Conservation (phyloP, 2,329 filamentous ascomycete genomes). For the Aspergillus pseudoviridinutans region DNA sequence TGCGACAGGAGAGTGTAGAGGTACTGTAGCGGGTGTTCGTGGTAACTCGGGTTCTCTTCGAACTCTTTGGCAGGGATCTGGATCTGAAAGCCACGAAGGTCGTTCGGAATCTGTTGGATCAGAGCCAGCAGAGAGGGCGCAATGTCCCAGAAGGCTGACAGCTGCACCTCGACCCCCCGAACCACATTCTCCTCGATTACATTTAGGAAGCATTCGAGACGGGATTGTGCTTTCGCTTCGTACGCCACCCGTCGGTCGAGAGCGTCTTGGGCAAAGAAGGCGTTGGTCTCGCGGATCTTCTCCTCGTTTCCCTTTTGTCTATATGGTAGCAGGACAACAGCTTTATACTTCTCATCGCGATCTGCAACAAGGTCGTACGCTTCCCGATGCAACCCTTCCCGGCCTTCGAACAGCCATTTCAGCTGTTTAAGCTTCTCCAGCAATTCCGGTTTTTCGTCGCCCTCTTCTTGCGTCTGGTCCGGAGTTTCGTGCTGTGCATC, state of each 20-base stretch:
- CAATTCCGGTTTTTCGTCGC: slow-evolving; percentile 89
- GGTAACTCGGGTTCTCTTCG: slow-evolving; percentile 80
- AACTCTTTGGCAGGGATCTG: slow-evolving; percentile 76
- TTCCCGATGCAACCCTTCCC: slow-evolving; percentile 81
- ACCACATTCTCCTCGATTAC: slow-evolving; percentile 81
- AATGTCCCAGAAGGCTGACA: slow-evolving; percentile 97
- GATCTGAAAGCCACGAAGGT: slow-evolving; percentile 59
- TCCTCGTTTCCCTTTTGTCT: slow-evolving; percentile 67
- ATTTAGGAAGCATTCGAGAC: slow-evolving; percentile 71
- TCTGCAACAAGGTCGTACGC: slow-evolving; percentile 80
- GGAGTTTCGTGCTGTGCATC: slow-evolving; percentile 66
- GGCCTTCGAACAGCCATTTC: slow-evolving; percentile 94
- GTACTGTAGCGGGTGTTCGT: slow-evolving; percentile 80
- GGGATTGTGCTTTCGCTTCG: slow-evolving; percentile 66
- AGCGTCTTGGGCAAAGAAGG: slow-evolving; percentile 79
- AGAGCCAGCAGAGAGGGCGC: slow-evolving; percentile 75
- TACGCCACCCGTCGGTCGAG: slow-evolving; percentile 67
- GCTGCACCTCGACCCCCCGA: slow-evolving; percentile 83
- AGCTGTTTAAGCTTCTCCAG: slow-evolving; percentile 90
- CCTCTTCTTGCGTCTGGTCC: slow-evolving; percentile 87
- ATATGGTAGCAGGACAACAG: slow-evolving; percentile 80
- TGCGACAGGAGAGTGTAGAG: slow-evolving; percentile 80
- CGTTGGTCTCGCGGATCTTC: slow-evolving; percentile 72
- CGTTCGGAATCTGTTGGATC: slow-evolving; percentile 70
- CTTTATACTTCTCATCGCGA: slow-evolving; percentile 80